These are phyloP conservation scores for Haplosporangium sp. DNA, from an alignment of 371 early-diverging fungal species.

Conservation along the genomic window DNA sequence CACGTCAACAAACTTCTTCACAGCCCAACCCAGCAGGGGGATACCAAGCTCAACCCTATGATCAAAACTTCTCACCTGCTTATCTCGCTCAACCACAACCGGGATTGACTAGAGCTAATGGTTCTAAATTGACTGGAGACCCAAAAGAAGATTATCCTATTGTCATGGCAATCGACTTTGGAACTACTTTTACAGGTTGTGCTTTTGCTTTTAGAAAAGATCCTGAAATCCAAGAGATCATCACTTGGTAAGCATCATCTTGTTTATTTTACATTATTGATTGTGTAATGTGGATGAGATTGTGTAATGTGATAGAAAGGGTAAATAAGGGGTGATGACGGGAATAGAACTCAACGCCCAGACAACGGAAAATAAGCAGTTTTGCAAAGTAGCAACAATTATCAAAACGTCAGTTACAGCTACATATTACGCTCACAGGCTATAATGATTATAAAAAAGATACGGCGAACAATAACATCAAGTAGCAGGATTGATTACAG, in stretches of 20 bases:
- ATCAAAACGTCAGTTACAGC: too few relatives aligned
- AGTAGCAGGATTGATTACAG: too few relatives aligned
- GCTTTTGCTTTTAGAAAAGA: constrained; percentile 54
- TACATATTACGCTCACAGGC: too few relatives aligned
- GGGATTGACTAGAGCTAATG: constrained; percentile 19
- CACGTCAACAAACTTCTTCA: constrained; percentile 21
- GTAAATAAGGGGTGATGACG: background rate
- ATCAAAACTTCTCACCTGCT: constrained; percentile 15
- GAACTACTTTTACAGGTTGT: constrained; percentile 54
- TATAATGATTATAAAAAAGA: too few relatives aligned
- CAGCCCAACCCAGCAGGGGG: constrained; percentile 7
- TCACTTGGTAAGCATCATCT: constrained; percentile 39
- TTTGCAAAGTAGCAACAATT: too few relatives aligned
- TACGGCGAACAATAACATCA: too few relatives aligned
- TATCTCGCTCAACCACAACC: background rate
- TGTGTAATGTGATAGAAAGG: too few relatives aligned
- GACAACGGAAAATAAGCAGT: too few relatives aligned
- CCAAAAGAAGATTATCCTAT: constrained; percentile 56
- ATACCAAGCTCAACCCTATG: constrained; percentile 30
- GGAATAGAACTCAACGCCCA: background rate
- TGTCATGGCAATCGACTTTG: constrained; percentile 56
- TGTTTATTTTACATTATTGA: background rate
- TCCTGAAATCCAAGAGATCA: constrained; percentile 56
- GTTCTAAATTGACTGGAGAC: constrained; percentile 44
- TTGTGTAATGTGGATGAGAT: too few relatives aligned